A percentile compares a stretch with the other conserved stretches of the same genome.
Conservation (phyloP, 306 rosid genomes). For the Glycine tomentella region DNA sequence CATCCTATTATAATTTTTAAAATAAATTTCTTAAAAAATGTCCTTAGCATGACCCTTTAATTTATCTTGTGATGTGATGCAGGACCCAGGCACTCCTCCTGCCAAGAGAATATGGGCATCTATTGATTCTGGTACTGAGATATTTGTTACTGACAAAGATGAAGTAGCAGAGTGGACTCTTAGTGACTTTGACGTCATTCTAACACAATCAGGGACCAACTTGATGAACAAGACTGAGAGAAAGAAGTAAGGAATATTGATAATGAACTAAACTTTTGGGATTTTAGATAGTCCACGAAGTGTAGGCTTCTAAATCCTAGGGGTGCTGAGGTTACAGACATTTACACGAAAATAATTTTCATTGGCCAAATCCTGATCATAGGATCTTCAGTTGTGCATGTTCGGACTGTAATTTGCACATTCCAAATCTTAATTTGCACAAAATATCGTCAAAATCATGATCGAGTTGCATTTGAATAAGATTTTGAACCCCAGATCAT, state of each 20-base stretch:
- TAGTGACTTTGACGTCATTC: constrained; percentile 66
- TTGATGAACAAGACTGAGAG: constrained; percentile 20
- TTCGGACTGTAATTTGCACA: background rate
- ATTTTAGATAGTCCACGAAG: constrained; percentile 28
- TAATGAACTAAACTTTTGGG: constrained; percentile 9
- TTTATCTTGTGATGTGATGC: constrained; percentile 10
- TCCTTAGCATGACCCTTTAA: too few species aligned
- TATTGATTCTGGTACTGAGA: constrained; percentile 76
- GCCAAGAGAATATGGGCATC: constrained; percentile 82
- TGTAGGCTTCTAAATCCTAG: background rate
- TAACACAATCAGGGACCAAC: constrained; percentile 39
- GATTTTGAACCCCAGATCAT: background rate
- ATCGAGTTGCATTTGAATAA: too few species aligned
- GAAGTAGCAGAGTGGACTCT: constrained; percentile 86
- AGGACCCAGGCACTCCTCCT: constrained; percentile 73
- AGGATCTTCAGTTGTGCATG: background rate
- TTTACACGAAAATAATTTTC: background rate
- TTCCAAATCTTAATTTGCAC: constrained; percentile 5
- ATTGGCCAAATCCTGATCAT: constrained; percentile 12
- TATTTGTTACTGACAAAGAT: constrained; percentile 67
- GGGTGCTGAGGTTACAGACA: background rate
- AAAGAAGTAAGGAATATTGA: background rate
- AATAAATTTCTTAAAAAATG: too few species aligned
- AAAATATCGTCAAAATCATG: constrained; percentile 6
- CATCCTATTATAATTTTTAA: too few species aligned